A percentile compares a stretch with the other conserved stretches of the same genome.
These are phyloP conservation scores for Allium sativum DNA, from an alignment of 106 monocot species.

Conservation along the genomic window DNA sequence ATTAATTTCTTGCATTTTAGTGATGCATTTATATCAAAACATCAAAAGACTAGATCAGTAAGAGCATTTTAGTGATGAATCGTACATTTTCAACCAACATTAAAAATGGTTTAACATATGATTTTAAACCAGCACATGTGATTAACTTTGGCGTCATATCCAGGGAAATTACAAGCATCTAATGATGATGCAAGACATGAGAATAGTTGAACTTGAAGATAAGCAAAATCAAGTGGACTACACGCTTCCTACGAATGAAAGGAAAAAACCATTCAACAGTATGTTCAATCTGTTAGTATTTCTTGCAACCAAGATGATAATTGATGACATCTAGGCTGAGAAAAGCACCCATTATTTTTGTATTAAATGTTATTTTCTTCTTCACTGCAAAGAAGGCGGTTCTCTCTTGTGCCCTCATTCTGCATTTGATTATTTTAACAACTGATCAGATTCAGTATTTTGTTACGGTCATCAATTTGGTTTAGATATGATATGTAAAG, in stretches of 20 bases:
- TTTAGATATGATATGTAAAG: too few relatives aligned
- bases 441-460: slow-evolving; percentile 7
- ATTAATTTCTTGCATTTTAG: too few relatives aligned
- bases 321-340: slow-evolving; percentile 73
- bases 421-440: slow-evolving; percentile 59
- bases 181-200: slow-evolving; percentile 81
- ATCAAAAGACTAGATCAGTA: neutral
- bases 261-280: slow-evolving; percentile 27
- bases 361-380: slow-evolving; percentile 82
- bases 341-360: slow-evolving; percentile 85
- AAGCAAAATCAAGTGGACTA: slow-evolving; percentile 45
- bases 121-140: too few relatives aligned
- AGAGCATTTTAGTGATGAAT: neutral
- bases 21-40: too few relatives aligned
- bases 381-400: slow-evolving; percentile 86
- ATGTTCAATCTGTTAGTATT: slow-evolving; percentile 77
- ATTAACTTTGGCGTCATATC: neutral
- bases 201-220: slow-evolving; percentile 75
- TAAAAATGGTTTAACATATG: too few relatives aligned
- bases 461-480: too few relatives aligned
- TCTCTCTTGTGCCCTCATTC: slow-evolving; percentile 57
- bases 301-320: slow-evolving; percentile 63
- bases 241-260: slow-evolving; percentile 55
- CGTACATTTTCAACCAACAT: neutral
- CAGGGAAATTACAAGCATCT: slow-evolving; percentile 91